These are phyloP conservation scores for Mycena rosella DNA, from an alignment of 768 basidiomycete genomes.

Conservation along the genomic window DNA sequence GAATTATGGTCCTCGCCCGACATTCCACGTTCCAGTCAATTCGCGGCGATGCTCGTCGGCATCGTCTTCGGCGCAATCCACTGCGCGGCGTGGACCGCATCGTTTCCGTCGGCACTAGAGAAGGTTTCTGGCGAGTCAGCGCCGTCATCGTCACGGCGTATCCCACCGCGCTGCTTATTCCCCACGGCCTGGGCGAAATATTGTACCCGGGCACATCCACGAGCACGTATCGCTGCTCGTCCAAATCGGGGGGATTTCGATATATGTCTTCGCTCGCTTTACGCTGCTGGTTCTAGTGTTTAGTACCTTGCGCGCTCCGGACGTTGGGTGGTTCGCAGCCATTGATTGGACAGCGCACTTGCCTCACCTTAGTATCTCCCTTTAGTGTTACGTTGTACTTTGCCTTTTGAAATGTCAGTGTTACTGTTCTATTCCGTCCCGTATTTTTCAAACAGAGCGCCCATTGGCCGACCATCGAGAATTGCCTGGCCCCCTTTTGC, in stretches of 20 bases:
- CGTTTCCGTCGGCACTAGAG: constrained; percentile 36
- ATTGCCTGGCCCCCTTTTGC: too few relatives aligned
- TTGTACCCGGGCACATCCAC: neutral
- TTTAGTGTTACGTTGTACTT: too few relatives aligned
- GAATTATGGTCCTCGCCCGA: neutral
- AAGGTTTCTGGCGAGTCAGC: neutral
- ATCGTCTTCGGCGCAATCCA: constrained; percentile 49
- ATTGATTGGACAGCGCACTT: neutral
- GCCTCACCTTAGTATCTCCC: neutral
- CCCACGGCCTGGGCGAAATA: neutral
- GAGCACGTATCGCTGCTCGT: neutral
- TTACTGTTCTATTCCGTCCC: too few relatives aligned
- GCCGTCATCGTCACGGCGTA: neutral
- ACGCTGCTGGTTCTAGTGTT: neutral
- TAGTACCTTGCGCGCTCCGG: neutral
- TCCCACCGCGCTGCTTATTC: neutral
- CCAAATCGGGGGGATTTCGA: neutral
- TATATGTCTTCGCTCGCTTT: too few relatives aligned
- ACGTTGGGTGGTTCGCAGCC: neutral
- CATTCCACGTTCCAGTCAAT: constrained; percentile 30
- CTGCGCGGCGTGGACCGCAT: constrained; percentile 40
- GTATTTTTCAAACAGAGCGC: too few relatives aligned
- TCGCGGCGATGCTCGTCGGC: too few relatives aligned
- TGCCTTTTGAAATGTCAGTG: too few relatives aligned
- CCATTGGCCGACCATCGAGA: too few relatives aligned